A percentile compares a stretch with the other conserved stretches of the same genome.
Conservation (phyloP, 192 early-diverging fungal species). For the Umbelopsis sp. region DNA sequence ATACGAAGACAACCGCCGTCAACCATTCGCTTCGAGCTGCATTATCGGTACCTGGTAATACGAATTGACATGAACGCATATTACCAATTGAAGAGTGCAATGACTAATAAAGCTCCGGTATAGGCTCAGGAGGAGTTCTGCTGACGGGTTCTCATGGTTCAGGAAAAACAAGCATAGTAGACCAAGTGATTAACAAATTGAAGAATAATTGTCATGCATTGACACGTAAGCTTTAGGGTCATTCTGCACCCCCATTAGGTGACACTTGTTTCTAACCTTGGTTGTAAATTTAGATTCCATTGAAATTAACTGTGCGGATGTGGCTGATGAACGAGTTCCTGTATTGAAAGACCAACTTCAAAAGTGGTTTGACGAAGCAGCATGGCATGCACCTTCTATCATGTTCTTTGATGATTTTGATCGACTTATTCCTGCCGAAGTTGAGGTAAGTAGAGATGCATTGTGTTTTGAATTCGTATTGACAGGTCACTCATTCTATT, state of each 20-base stretch:
- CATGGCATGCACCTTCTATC: constrained; percentile 71
- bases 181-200: constrained; percentile 48
- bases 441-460: constrained; percentile 54
- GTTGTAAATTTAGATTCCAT: constrained; percentile 54
- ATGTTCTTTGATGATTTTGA: constrained; percentile 80
- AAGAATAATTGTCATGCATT: constrained; percentile 43
- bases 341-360: constrained; percentile 61
- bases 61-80: background rate
- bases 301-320: constrained; percentile 56
- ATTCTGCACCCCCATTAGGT: too few species aligned
- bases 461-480: too few species aligned
- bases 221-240: constrained; percentile 38
- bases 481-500: background rate
- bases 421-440: constrained; percentile 67
- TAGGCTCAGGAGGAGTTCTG: constrained; percentile 58
- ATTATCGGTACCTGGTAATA: constrained; percentile 27
- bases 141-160: constrained; percentile 73
- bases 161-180: constrained; percentile 70
- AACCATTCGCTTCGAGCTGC: constrained; percentile 42
- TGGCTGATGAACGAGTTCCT: constrained; percentile 58
- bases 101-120: background rate
- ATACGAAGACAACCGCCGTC: constrained; percentile 42
- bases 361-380: constrained; percentile 63
- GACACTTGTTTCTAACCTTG: too few species aligned
- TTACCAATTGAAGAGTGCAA: too few species aligned